Percentiles rank a stretch among this genome's conserved stretches.
phyloP scores from a whole-genome alignment of 202 grass and related monocot species.

The Zoysia matrella region DNA sequence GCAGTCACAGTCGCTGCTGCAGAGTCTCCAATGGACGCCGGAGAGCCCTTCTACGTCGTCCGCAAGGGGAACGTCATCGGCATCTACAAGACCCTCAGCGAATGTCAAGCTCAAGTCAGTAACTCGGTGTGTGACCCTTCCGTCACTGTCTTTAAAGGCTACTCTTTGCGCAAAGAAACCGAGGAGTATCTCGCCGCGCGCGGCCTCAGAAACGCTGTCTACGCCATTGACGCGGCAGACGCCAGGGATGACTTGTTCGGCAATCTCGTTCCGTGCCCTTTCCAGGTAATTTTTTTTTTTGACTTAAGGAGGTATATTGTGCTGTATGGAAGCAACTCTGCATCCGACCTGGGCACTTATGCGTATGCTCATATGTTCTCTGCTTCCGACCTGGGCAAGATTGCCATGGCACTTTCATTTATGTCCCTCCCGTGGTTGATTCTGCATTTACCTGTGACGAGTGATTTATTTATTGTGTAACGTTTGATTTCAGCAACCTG shows the following conservation, averaged over 20 bases:
- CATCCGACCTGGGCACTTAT: neutral
- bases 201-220: slow-evolving; percentile 66
- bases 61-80: slow-evolving; percentile 21
- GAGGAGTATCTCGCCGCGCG: slow-evolving; percentile 64
- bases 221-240: slow-evolving; percentile 68
- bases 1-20: neutral
- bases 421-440: neutral
- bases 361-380: neutral
- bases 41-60: neutral
- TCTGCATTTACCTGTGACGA: neutral
- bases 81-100: slow-evolving; percentile 74
- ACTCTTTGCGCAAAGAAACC: slow-evolving; percentile 67
- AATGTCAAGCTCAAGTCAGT: slow-evolving; percentile 90
- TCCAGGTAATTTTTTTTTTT: slow-evolving; percentile 49
- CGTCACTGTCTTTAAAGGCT: slow-evolving; percentile 83
- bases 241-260: slow-evolving; percentile 73
- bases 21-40: slow-evolving; percentile 47
- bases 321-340: neutral
- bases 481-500: slow-evolving; percentile 71
- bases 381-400: neutral
- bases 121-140: slow-evolving; percentile 60
- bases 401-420: slow-evolving; percentile 5
- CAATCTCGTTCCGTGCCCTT: slow-evolving; percentile 68
- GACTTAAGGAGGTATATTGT: neutral
- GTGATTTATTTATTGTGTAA: slow-evolving; percentile 34